Base-by-base conservation (phyloP, 1,139 yeast genomes). In the Suhomyces choctaworum region DNA sequence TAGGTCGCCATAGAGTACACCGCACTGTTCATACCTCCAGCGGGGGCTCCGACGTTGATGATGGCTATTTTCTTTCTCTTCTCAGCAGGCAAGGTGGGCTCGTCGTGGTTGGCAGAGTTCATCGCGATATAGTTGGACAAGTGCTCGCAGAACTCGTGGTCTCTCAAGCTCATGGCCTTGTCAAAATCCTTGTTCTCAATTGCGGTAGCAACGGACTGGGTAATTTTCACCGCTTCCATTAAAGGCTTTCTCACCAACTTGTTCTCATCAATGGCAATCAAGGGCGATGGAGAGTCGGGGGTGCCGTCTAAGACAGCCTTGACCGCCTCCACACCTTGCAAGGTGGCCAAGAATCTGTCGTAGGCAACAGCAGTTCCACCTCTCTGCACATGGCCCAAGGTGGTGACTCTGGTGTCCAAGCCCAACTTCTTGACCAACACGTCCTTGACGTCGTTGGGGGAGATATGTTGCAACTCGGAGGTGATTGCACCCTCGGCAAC, bases 401-500 rank as follows among this genome's bases (percentile, higher is more conserved):
- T 88, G 33, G 98, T 92, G 52, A 90, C 83, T 62, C 98, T 79
- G 14, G 97, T 90, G 56, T 92, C 98, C 37, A 92, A 74, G 6
- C 96, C 96, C 47, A 90, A 73, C 4, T 42, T 27, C 36, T 78
- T 82, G 32, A 82, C 92, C 44, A 92, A 73, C 11, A 82, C 88
- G 34, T 85, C 75, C 62, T 84, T 84, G 36, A 92, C 97, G 45
- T 81, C 80, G 37, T 78, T 78, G 11, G 95, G 73, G 16, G 89
- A 74, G 46, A 92, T 87, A 38, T 95, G 95, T 35, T 83, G 73
- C 54, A 92, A 73, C 42, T 87, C 84, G 47, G 76, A 76, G 55
- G 89, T 89, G 47, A 89, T 82, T 27, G 98, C 98, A 54, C 98
- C 98, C 65, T 92, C 98, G 16, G 97, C 96, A 27, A 92, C 96